Base-by-base conservation (phyloP, 2,329 filamentous ascomycete genomes). In the Malbranchea zuffiana region DNA sequence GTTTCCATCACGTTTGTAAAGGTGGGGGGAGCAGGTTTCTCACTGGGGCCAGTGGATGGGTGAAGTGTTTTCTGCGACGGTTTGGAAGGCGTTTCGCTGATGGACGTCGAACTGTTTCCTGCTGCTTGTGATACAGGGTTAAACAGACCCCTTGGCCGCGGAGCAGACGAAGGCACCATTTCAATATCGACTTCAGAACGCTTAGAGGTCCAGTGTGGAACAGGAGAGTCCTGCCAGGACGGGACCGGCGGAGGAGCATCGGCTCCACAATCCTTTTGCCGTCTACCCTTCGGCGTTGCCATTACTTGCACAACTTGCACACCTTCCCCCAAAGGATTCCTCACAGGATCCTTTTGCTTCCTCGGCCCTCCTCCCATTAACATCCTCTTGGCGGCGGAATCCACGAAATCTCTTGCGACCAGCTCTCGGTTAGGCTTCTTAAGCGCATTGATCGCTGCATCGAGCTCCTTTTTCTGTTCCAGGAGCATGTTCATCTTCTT, bases 241-340 rank as follows among this genome's bases (percentile, higher is more conserved):
- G 34, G 17, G 17, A 30, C 15, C 12, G 23, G n/a, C 7, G 23
- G n/a, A 25, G 23, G n/a, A 25, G 7, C 23, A 7, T 30, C 26
- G 5, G 25, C 20, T 11, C 23, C 38, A 16, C 37, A 45, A 31
- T 45, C 40, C 20, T 45, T 46, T 20, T 38, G 44, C 29, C 42
- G 37, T 32, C 17, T 18, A 2, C 37, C 26, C 32, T 37, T 61
- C 3, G 66, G 66, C 3, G 66, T 69, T 12, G 65, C 66, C 49
- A 64, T 66, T 6, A 39, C 36, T n/a, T n/a, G n/a, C n/a, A n/a
- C n/a, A 37, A 69, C 65, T 47, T 68, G 66, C 15, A 68, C 61
- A 5, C 61, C 57, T 44, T 65, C 57, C 7, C 56, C 59, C 6
- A 56, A 46, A 2, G 57, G 57, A 43, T 63, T 63, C 3, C 61